Base-by-base conservation (phyloP, 2,329 filamentous ascomycete species). In the Eurotiales sp. region DNA sequence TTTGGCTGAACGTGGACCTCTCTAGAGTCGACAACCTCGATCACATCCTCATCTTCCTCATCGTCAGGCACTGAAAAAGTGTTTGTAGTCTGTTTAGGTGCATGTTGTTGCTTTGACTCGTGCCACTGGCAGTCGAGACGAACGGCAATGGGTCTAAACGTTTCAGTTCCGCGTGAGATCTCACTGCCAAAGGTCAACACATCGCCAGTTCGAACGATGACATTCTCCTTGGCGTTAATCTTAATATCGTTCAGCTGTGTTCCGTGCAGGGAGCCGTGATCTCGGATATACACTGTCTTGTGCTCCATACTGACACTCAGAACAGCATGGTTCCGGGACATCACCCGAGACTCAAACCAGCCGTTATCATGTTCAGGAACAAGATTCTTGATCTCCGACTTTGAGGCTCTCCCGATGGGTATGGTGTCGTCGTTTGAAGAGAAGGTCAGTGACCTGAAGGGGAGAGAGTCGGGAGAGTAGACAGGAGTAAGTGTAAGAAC, bases 231-330 rank as follows among this genome's bases (percentile, higher is more conserved):
- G 10, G 72, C 46, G 3, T 59, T 51, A 22, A 82, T 61, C 34
- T 69, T 72, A 34, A 56, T 59, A 30, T 72, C 71, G 58, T 84
- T 81, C 44, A 85, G 56, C 52, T 66, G 75, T 15, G 82, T 85
- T 25, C 83, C 83, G 61, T 86, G 83, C 75, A 83, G 83, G 8
- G 82, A 85, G 29, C 73, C 75, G 15, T 70, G 69, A 59, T 86
- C 83, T 53, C 66, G 69, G 54, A 86, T 70, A 46, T 70, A 75
- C 41, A 83, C 65, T 57, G 71, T 69, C 56, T 65, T 59, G 22
- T 60, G 57, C 2, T 62, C 56, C 5, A 59, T 27, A 27, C 51
- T 55, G 8, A 66, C 63, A 22, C 52, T 56, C 4, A 76, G 43
- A n/a, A 62, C 59, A 11, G 72, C 73, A 67, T 77, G 74, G 6